Evolutionary conservation across 495 filamentous ascomycete species (phyloP), one percentile per base, ranked within the genome.

Genomic region (Aspergillus egyptiacus): DNA sequence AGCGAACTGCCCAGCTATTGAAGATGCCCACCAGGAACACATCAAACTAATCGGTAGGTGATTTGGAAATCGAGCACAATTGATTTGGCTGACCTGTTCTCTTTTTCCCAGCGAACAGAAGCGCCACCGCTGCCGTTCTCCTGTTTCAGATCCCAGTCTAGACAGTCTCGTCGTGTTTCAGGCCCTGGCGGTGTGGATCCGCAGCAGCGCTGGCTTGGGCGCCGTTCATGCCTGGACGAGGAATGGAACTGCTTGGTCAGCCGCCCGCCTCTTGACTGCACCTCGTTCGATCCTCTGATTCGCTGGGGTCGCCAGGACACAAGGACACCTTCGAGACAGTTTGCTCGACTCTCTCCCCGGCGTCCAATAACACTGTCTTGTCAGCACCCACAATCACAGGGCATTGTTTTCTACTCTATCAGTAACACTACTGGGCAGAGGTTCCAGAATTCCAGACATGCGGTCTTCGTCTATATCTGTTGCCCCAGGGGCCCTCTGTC

Each of bases 61-160:
- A 6, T 20, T 23, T 19, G 23, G 19, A 9, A 9, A 20, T 19
- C 18, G 8, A 22, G 5, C 11, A 13, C 19, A 9, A 23, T 25
- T 6, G 13, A 27, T 24, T 20, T 27, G 15, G 40, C 33, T 30
- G 34, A 30, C 34, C 23, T 33, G 8, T 40, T 15, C 10, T 15
- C n/a, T 18, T 28, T 19, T 32, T 17, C 37, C n/a, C n/a, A n/a
- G n/a, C n/a, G n/a, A 27, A 15, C 19, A 9, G 22, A 40, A 44
- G 30, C 25, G n/a, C n/a, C n/a, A 44, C 27, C n/a, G 10, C 22
- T 17, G 18, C 18, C 11, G n/a, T 31, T 47, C 53, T 40, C 54
- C 50, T 57, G 54, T 57, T 57, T 57, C 49, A 57, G 42, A 43
- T 33, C 30, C n/a, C 43, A n/a, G n/a, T 31, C 33, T 32, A 24